Evolutionary conservation across 257 asterid genomes (phyloP).

Genomic region (Mentha longifolia): DNA sequence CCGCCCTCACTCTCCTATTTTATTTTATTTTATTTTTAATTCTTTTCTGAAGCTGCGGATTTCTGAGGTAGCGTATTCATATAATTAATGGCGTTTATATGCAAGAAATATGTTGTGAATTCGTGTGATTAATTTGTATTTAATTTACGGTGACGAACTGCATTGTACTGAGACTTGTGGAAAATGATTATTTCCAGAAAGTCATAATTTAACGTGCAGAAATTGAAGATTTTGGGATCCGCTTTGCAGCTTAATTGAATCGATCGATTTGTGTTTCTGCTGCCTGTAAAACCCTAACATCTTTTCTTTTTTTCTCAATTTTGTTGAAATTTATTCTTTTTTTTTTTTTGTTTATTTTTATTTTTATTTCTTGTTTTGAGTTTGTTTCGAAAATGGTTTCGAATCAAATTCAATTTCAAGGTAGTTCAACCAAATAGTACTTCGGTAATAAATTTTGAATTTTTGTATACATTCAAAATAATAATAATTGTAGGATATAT

Average conservation of each 20-base stretch:
- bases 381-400: too few species aligned
- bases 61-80: too few species aligned
- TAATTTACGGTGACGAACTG: conserved; percentile 13
- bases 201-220: conserved; percentile 41
- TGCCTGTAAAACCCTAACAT: conserved; percentile 56
- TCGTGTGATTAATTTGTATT: not conserved
- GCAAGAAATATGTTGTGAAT: not conserved
- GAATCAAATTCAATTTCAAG: too few species aligned
- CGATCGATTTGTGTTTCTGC: conserved; percentile 34
- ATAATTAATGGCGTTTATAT: not conserved
- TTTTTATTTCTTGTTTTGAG: not conserved
- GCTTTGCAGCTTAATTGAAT: conserved; percentile 52
- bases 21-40: too few species aligned
- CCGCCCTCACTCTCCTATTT: not conserved
- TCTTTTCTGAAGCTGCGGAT: too few species aligned
- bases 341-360: not conserved
- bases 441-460: too few species aligned
- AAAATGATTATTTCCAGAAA: conserved; percentile 30
- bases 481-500: too few species aligned
- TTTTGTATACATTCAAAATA: too few species aligned
- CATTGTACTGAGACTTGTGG: conserved; percentile 51
- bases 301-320: not conserved
- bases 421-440: too few species aligned
- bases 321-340: not conserved
- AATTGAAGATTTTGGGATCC: conserved; percentile 42